Evolutionary conservation across 2,329 filamentous ascomycete genomes (phyloP).

Genomic region (Ploettnerulaceae sp.): DNA sequence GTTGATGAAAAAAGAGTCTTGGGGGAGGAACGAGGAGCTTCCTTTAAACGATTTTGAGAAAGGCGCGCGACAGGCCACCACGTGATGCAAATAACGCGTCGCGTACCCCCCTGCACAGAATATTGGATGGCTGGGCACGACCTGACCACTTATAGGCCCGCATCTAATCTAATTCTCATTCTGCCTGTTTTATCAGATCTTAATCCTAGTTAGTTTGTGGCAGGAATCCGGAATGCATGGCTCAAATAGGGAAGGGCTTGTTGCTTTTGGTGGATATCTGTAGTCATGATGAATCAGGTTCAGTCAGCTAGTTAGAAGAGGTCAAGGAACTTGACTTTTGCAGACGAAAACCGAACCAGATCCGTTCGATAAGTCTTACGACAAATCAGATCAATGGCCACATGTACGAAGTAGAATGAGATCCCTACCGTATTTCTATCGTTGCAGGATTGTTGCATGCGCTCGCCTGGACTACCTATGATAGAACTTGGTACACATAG

Average conservation of each 20-base stretch:
- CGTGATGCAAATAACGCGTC: not conserved
- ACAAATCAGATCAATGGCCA: too few relatives aligned
- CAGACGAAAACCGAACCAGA: too few relatives aligned
- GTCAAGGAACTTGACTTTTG: too few relatives aligned
- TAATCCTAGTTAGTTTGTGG: slow-evolving; percentile 15
- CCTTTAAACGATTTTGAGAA: slow-evolving; percentile 1
- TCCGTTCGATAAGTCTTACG: too few relatives aligned
- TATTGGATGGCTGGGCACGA: slow-evolving; percentile 10
- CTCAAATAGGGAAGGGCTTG: slow-evolving; percentile 5
- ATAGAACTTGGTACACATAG: too few relatives aligned
- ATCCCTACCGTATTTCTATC: too few relatives aligned
- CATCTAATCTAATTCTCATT: slow-evolving; percentile 5
- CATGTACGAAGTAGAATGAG: too few relatives aligned
- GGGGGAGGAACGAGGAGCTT: not conserved
- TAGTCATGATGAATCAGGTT: slow-evolving; percentile 19
- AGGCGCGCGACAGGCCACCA: slow-evolving; percentile 1
- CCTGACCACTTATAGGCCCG: slow-evolving; percentile 2
- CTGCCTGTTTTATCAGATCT: slow-evolving; percentile 26
- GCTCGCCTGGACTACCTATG: too few relatives aligned
- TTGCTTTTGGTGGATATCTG: slow-evolving; percentile 18
- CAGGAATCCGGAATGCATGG: not conserved
- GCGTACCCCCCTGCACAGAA: not conserved
- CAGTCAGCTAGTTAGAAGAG: not conserved
- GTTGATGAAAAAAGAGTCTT: slow-evolving; percentile 8
- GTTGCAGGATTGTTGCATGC: too few relatives aligned